These are phyloP conservation scores for Oryza glaberrima DNA, from an alignment of 176 grass and related monocot species.

Conservation along the genomic window DNA sequence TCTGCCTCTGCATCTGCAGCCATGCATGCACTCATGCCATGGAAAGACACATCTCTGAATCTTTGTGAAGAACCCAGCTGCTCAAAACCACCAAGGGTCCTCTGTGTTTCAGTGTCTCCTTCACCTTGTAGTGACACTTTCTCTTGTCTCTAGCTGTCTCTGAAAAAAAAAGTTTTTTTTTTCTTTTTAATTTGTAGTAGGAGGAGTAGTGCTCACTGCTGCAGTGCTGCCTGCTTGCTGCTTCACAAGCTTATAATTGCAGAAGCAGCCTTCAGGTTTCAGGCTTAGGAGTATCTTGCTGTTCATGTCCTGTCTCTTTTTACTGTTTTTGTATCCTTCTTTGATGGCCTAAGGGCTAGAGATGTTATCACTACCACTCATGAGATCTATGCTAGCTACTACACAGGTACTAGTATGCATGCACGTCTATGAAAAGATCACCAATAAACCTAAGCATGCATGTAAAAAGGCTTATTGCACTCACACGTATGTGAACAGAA, in stretches of 20 bases:
- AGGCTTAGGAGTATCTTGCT: conserved; percentile 52
- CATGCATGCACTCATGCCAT: conserved; percentile 65
- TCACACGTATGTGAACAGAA: conserved; percentile 51
- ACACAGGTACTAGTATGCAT: conserved; percentile 40
- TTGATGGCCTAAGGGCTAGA: conserved; percentile 37
- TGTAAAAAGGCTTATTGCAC: conserved; percentile 56
- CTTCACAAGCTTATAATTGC: conserved; percentile 52
- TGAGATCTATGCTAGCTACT: conserved; percentile 19
- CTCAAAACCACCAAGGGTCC: conserved; percentile 48
- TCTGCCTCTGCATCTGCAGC: conserved; percentile 22
- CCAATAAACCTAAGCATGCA: conserved; percentile 50
- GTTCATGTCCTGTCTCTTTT: conserved; percentile 60
- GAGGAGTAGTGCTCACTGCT: conserved; percentile 46
- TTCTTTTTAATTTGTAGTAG: neutral
- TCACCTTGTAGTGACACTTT: conserved; percentile 53
- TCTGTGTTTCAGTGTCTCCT: conserved; percentile 60
- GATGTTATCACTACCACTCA: conserved; percentile 31
- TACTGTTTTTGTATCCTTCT: conserved; percentile 55
- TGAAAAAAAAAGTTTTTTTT: conserved; percentile 43
- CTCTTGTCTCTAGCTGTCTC: conserved; percentile 79
- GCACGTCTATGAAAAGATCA: conserved; percentile 55
- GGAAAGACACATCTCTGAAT: conserved; percentile 69
- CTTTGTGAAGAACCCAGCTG: conserved; percentile 36
- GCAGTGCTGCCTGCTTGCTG: conserved; percentile 13
- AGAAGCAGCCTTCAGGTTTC: conserved; percentile 44